These are phyloP conservation scores for Backusella tuberculispora DNA, from an alignment of 192 early-diverging fungal species.

Conservation along the genomic window DNA sequence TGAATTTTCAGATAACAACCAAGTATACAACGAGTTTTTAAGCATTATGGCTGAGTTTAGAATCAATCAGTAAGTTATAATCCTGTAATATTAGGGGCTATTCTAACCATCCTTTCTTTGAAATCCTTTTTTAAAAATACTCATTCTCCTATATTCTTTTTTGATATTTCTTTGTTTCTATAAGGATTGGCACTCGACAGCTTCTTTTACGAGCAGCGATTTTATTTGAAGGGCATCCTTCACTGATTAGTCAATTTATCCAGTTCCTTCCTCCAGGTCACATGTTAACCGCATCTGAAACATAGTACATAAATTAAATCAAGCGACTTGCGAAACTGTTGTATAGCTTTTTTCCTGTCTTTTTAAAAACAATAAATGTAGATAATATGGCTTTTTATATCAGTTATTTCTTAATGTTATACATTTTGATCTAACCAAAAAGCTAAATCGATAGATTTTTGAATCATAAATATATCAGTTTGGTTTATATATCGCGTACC, in stretches of 20 bases:
- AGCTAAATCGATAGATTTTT: background rate
- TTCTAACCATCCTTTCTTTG: background rate
- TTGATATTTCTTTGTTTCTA: background rate
- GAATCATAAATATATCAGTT: too few species aligned
- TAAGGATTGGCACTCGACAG: background rate
- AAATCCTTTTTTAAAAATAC: background rate
- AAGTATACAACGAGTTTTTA: slow-evolving; percentile 13
- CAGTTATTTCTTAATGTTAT: too few species aligned
- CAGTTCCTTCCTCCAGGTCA: slow-evolving; percentile 11
- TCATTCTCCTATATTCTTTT: background rate
- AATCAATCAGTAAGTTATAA: slow-evolving; percentile 6
- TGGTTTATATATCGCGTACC: background rate
- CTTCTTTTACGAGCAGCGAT: slow-evolving; percentile 1
- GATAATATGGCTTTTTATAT: background rate
- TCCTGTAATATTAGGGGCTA: background rate
- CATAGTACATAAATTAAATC: slow-evolving; percentile 3
- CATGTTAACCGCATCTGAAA: slow-evolving; percentile 6
- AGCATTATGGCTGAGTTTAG: slow-evolving; percentile 8
- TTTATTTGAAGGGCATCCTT: background rate
- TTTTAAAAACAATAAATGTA: background rate
- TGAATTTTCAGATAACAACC: slow-evolving; percentile 1
- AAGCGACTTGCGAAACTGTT: background rate
- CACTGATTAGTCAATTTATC: background rate
- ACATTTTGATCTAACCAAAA: background rate
- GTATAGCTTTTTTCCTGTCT: background rate